Base-by-base conservation (phyloP, 2,329 filamentous ascomycete genomes). In the Kalaharituber pfeilii region DNA sequence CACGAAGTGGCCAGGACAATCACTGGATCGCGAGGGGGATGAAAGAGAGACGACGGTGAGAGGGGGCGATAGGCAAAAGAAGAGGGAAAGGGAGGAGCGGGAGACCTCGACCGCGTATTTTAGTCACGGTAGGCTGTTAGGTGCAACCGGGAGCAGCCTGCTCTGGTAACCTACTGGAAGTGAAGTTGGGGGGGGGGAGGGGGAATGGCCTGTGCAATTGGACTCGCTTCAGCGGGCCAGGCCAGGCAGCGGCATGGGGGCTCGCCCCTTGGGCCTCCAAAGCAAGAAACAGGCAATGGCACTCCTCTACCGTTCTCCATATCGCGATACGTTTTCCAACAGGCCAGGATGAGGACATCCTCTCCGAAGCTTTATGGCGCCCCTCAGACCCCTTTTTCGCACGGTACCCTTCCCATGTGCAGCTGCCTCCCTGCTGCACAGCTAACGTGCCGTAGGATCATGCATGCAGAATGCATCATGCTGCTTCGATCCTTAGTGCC, bases 171-270 rank as follows among this genome's bases (percentile, higher is more conserved):
- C 27, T 25, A 47, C 36, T 26, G 52, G 50, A 29, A 25, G 36
- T 39, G 33, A 53, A 44, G 36, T 27, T 49, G 47, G 49, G 9
- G 22, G 47, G 27, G 29, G 18, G 49, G 50, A 24, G 39, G 18
- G 28, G 5, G 22, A 25, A 30, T 27, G 49, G 20, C 20, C 33
- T 39, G 33, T 39, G 33, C 33, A 39, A 39, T 13, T 39, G 13
- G 33, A 39, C 33, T 39, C 33, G 33, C 33, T 39, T 39, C 33
- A 39, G 33, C 4, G 5, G n/a, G n/a, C n/a, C 33, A 15, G 33
- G 13, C 20, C 4, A 39, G 20, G 33, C 7, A 18, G 33, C n/a
- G n/a, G 20, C 33, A 39, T 39, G 33, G 33, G 33, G 15, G 33
- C 30, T n/a, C 30, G n/a, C 30, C 30, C 30, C 30, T 36, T 39